Conservation (phyloP, 2,329 filamentous ascomycete genomes). For the Coniochaeta ligniaria region DNA sequence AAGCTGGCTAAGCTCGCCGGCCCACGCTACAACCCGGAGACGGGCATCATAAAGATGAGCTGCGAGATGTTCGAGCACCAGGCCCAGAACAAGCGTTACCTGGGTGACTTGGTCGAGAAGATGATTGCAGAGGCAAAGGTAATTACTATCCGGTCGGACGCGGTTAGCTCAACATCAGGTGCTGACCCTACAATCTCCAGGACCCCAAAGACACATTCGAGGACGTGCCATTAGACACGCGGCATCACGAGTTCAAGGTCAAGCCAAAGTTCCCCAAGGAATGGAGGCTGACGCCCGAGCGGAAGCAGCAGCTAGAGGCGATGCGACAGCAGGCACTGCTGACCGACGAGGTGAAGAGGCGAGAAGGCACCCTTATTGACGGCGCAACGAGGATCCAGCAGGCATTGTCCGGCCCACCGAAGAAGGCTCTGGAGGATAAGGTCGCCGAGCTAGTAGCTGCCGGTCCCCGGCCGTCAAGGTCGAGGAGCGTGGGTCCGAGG, state of each 20-base stretch:
- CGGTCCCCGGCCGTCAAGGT: not conserved
- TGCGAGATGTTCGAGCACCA: slow-evolving; percentile 83
- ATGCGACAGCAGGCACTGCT: slow-evolving; percentile 43
- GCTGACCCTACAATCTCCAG: slow-evolving; percentile 21
- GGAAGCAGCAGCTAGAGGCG: slow-evolving; percentile 57
- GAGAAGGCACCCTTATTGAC: slow-evolving; percentile 51
- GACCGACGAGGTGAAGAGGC: slow-evolving; percentile 45
- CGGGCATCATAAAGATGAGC: slow-evolving; percentile 77
- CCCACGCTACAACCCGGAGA: slow-evolving; percentile 78
- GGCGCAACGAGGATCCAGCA: slow-evolving; percentile 42
- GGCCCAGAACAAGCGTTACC: slow-evolving; percentile 94
- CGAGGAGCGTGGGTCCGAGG: not conserved
- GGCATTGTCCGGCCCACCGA: slow-evolving; percentile 19
- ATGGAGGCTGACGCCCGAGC: slow-evolving; percentile 72
- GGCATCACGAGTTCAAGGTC: slow-evolving; percentile 68
- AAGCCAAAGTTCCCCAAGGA: slow-evolving; percentile 68
- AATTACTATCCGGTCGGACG: slow-evolving; percentile 4
- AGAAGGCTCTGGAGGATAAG: slow-evolving; percentile 3
- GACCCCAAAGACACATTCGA: slow-evolving; percentile 75
- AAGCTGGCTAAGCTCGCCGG: slow-evolving; percentile 89
- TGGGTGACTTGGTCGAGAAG: slow-evolving; percentile 69
- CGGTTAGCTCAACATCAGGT: not conserved
- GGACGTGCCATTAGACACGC: slow-evolving; percentile 82
- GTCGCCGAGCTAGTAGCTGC: slow-evolving; percentile 17
- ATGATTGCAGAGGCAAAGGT: slow-evolving; percentile 70